Percentiles rank a stretch among this genome's conserved stretches.
Conservation (phyloP, 768 basidiomycete species). For the Flagelloscypha sp. region DNA sequence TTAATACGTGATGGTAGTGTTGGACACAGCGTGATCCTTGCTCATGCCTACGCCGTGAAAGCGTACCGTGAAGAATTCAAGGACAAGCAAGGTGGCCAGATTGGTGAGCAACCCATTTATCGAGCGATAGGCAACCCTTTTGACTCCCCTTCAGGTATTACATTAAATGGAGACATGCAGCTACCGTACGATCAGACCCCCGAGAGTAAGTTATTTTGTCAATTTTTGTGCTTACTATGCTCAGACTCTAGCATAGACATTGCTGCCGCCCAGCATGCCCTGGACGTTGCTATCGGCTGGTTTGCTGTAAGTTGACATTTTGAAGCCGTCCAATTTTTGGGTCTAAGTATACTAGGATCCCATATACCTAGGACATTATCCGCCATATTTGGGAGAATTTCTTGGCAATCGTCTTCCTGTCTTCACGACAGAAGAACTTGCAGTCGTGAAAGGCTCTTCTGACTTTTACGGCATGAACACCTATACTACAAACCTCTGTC, state of each 20-base stretch:
- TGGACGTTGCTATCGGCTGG: constrained; percentile 65
- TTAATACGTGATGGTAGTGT: constrained; percentile 30
- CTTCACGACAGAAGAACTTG: constrained; percentile 48
- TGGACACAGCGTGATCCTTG: constrained; percentile 57
- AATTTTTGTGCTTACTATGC: constrained; percentile 4
- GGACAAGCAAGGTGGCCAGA: constrained; percentile 49
- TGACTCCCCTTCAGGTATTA: no score
- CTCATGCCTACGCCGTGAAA: constrained; percentile 62
- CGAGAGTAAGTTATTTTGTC: constrained; percentile 42
- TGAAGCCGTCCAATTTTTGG: constrained; percentile 8
- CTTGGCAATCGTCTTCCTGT: constrained; percentile 51
- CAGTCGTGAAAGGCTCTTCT: constrained; percentile 52
- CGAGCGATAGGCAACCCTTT: no score
- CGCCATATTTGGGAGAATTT: constrained; percentile 46
- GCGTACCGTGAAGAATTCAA: constrained; percentile 63
- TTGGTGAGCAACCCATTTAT: no score
- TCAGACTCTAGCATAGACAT: constrained; percentile 34
- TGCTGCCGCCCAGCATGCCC: constrained; percentile 60
- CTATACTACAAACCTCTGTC: constrained; percentile 57
- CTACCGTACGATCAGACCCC: constrained; percentile 64
- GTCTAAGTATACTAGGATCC: constrained; percentile 36
- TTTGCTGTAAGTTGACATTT: constrained; percentile 14
- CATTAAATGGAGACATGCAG: constrained; percentile 69
- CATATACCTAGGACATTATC: constrained; percentile 67
- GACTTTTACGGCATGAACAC: constrained; percentile 73